A percentile compares a stretch with the other conserved stretches of the same genome.
Evolutionary conservation across 257 asterid genomes (phyloP).

Genomic region (Penstemon newberryi): DNA sequence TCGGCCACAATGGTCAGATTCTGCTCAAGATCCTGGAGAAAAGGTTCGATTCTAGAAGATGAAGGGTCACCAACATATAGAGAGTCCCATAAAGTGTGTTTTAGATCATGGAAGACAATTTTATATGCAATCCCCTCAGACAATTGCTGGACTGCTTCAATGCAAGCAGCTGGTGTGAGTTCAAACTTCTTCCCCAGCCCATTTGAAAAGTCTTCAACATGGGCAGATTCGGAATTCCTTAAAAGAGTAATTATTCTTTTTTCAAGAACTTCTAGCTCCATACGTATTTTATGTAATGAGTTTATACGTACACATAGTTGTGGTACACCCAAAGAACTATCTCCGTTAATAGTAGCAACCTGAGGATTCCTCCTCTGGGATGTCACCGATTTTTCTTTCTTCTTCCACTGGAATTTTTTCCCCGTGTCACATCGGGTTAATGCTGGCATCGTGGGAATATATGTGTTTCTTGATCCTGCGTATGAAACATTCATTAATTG

Average conservation of each 20-base stretch:
- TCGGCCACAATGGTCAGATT: conserved; percentile 66
- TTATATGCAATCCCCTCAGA: conserved; percentile 75
- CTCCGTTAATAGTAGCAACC: conserved; percentile 72
- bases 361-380: conserved; percentile 70
- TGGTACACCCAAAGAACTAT: conserved; percentile 57
- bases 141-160: conserved; percentile 84
- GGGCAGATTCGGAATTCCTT: conserved; percentile 93
- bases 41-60: conserved; percentile 80
- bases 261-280: conserved; percentile 78
- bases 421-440: conserved; percentile 78
- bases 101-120: conserved; percentile 74
- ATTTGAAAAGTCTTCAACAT: conserved; percentile 73
- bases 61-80: conserved; percentile 81
- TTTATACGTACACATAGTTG: conserved; percentile 88
- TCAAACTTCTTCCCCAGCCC: conserved; percentile 75
- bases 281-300: conserved; percentile 70
- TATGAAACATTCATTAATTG: conserved; percentile 9
- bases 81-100: conserved; percentile 67
- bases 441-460: conserved; percentile 86
- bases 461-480: conserved; percentile 77
- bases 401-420: conserved; percentile 70
- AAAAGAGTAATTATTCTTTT: conserved; percentile 80
- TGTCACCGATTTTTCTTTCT: conserved; percentile 64
- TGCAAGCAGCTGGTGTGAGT: conserved; percentile 74
- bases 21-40: conserved; percentile 76